These are phyloP conservation scores for Aplosporella prunicola DNA, from an alignment of 2,329 filamentous ascomycete species.

Conservation along the genomic window DNA sequence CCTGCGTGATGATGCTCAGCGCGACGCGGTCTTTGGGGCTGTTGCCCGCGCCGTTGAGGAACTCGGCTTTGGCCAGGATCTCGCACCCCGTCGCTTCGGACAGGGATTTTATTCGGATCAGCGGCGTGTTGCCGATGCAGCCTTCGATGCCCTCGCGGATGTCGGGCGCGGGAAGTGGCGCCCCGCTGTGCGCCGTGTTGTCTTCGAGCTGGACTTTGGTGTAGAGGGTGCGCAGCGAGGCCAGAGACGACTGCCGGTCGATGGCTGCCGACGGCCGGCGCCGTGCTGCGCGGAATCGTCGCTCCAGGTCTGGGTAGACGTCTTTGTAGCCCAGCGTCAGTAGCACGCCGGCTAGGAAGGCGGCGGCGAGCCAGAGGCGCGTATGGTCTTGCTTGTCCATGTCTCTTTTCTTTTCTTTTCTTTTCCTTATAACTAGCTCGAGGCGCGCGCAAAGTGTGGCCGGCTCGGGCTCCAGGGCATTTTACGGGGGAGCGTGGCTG, in stretches of 20 bases:
- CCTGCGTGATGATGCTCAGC: constrained; percentile 73
- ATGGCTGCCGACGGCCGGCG: constrained; percentile 16
- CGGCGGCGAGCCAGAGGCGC: constrained; percentile 54
- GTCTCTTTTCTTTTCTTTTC: not conserved
- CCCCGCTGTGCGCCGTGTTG: constrained; percentile 1
- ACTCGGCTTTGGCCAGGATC: constrained; percentile 91
- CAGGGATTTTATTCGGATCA: constrained; percentile 76
- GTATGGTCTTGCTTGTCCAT: constrained; percentile 15
- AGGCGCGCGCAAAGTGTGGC: constrained; percentile 4
- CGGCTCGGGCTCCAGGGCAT: too few relatives aligned
- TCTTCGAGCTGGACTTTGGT: constrained; percentile 8
- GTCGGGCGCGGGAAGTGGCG: constrained; percentile 10
- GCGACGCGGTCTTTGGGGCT: constrained; percentile 94
- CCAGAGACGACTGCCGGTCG: constrained; percentile 16
- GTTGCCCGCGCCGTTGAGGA: constrained; percentile 87
- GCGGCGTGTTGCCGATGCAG: constrained; percentile 85
- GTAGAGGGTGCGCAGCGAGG: not conserved
- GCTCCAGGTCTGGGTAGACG: constrained; percentile 64
- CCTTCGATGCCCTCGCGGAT: constrained; percentile 77
- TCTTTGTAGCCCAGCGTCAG: constrained; percentile 72
- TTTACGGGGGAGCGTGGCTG: too few relatives aligned
- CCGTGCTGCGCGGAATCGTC: constrained; percentile 45
- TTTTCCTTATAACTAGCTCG: not conserved
- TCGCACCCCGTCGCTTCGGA: constrained; percentile 79
- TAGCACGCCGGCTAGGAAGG: constrained; percentile 69